phyloP scores from a whole-genome alignment of 306 rosid genomes.

The Prinsepia uniflora region DNA sequence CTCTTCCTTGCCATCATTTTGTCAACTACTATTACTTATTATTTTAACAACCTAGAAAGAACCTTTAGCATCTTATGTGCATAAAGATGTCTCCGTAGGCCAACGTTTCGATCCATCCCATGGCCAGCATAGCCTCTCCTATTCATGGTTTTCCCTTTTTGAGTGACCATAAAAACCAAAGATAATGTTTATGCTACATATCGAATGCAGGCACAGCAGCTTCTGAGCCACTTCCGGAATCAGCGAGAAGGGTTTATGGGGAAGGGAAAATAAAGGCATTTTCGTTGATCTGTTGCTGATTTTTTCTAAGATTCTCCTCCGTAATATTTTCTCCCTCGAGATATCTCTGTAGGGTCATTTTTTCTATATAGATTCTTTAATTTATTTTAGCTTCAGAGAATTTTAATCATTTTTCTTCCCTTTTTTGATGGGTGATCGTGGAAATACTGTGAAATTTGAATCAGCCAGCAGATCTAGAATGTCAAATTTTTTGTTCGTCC shows the following conservation, averaged over 20 bases:
- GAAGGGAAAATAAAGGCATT: conserved; percentile 47
- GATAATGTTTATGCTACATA: conserved; percentile 1
- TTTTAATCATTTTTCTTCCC: conserved; percentile 11
- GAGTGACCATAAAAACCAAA: not conserved
- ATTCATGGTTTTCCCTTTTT: not conserved
- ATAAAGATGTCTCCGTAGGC: not conserved
- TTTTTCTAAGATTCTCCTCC: conserved; percentile 13
- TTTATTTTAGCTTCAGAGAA: conserved; percentile 27
- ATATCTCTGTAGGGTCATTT: conserved; percentile 18
- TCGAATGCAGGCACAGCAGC: conserved; percentile 79
- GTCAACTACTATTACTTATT: not conserved
- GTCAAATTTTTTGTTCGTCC: not conserved
- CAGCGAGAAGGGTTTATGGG: conserved; percentile 62
- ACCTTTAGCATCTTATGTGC: not conserved
- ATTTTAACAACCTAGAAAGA: conserved; percentile 4
- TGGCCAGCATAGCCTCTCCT: not conserved
- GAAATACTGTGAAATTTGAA: conserved; percentile 3
- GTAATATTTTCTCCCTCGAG: conserved; percentile 5
- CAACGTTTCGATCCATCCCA: not conserved
- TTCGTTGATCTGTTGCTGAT: conserved; percentile 29
- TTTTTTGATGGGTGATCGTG: conserved; percentile 18
- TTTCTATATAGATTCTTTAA: conserved; percentile 43
- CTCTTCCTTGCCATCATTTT: conserved; percentile 7
- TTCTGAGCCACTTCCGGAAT: conserved; percentile 84
- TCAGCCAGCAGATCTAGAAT: conserved; percentile 17